Base-by-base conservation (phyloP, 352 stramenopile genomes). In the Phytophthora kernoviae region DNA sequence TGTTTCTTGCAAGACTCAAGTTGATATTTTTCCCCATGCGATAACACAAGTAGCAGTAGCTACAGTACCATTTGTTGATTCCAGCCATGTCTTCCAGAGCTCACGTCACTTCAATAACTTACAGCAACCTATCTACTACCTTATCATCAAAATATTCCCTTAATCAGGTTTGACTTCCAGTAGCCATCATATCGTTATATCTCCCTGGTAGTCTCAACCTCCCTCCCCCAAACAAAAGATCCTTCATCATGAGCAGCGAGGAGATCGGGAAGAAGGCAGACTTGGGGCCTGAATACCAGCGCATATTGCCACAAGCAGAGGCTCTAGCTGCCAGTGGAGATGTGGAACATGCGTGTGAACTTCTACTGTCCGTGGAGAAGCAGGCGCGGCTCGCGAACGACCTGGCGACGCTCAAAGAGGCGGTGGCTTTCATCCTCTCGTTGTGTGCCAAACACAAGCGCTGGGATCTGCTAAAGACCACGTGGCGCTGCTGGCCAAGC, bases 381-480 rank as follows among this genome's bases (percentile, higher is more conserved):
- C 75, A 88, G 68, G 72, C 81, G 53, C 83, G 84, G 5, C 68
- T 93, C 18, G 77, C 83, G n/a, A 94, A 91, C 56, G 85, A 94
- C 72, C 81, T 95, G 67, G 62, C 78, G 12, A 97, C 88, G 70
- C 82, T 96, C 21, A 96, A 95, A 68, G 65, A 78, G 57, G 69
- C 94, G 21, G 83, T 96, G 47, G 73, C 75, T 11, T 65, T 85
- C 8, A 73, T 97, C 37, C 65, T 96, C 30, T 59, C 78, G 43
- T 62, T 97, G 1, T 97, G 91, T 58, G 82, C 78, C 37, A 67
- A 90, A 44, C 73, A 91, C 59, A 90, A 96, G 71, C 88, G 90
- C 58, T 98, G 87, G 89, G 82, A 94, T 42, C 74, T 97, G 65
- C 73, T 98, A 11, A 93, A 94, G 79, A 92, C 46, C 84, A 96